Percentiles rank a stretch among this genome's conserved stretches.
Evolutionary conservation across 108 stramenopile species (phyloP).

Genomic region (Phaeodactylum tricornutum): DNA sequence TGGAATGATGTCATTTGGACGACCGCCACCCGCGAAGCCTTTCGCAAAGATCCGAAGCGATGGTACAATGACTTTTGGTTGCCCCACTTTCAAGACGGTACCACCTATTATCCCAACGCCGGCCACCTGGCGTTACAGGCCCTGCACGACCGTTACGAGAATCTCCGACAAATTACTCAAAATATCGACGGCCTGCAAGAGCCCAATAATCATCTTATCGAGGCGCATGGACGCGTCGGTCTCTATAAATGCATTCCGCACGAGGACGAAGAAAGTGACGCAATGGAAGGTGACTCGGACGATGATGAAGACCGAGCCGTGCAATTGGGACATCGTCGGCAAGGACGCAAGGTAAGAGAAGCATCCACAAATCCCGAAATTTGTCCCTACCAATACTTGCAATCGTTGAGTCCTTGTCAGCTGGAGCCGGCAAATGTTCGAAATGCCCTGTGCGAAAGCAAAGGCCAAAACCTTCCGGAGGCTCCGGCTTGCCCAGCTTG

Average conservation of each 20-base stretch:
- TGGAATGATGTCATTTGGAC: conserved; percentile 67
- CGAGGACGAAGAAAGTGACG: conserved; percentile 53
- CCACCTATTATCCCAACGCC: conserved; percentile 43
- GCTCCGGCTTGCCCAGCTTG: conserved; percentile 49
- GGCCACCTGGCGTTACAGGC: conserved; percentile 62
- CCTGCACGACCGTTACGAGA: conserved; percentile 22
- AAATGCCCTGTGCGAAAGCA: conserved; percentile 2
- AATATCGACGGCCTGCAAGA: conserved; percentile 30
- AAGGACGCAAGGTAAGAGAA: conserved; percentile 12
- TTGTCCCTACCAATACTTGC: conserved; percentile 24
- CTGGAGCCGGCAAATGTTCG: conserved; percentile 17
- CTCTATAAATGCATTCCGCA: conserved; percentile 67
- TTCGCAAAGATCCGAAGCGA: conserved; percentile 57
- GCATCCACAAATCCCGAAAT: not conserved
- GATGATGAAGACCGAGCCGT: conserved; percentile 49
- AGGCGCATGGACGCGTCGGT: conserved; percentile 59
- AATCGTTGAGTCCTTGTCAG: conserved; percentile 21
- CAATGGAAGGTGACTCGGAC: conserved; percentile 36
- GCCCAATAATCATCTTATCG: conserved; percentile 19
- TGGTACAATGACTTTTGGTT: conserved; percentile 80
- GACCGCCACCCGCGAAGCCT: conserved; percentile 47
- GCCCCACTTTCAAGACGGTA: conserved; percentile 28
- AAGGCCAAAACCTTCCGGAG: conserved; percentile 9
- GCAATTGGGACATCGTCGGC: conserved; percentile 48
- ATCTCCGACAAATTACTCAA: conserved; percentile 52